Base-by-base conservation (phyloP, 2,329 filamentous ascomycete genomes). In the Plenodomus tracheiphilus region DNA sequence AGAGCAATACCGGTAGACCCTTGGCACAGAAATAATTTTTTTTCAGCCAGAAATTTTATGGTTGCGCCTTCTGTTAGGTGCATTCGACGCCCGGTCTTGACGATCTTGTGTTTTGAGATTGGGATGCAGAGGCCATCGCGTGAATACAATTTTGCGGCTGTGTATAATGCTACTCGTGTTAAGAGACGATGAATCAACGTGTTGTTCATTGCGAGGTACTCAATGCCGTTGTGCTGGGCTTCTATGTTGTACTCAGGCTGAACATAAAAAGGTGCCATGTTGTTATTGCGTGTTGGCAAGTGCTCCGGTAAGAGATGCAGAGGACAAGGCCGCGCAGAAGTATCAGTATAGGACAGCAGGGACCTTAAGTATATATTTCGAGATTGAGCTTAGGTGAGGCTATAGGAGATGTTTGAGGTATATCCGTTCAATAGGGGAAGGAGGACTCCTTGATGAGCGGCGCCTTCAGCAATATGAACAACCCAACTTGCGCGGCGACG, bases 11-110 rank as follows among this genome's bases (percentile, higher is more conserved):
- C n/a, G n/a, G n/a, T n/a, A n/a, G 2, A 80, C 66, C 13, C 72
- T 71, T 1, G 78, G 78, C 0, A 79, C 72, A 2, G 77, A 77
- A 20, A 80, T 69, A 3, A 64, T 61, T 5, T 79, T 35, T 76
- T 64, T 19, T 64, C 35, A n/a, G 69, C 61, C 32, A 79, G 50
- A 44, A 72, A 77, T 18, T 65, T 53, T 67, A 79, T 75, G 2
- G 75, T 65, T 34, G 62, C 59, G 21, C 70, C 75, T 61, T 78
- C 74, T 6, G 70, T 60, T 7, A 77, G 62, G 36, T 68, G 63
- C 9, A 62, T 54, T 37, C 41, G 55, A 22, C 43, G 46, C 10
- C 65, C 71, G 15, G 61, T 62, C 54, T 76, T 77, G 55, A 76
- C 64, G 46, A 55, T 55, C 47, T 48, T 51, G 43, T 55, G 46